phyloP scores from a whole-genome alignment of 2,329 filamentous ascomycete species.

The Colletotrichum sublineola region DNA sequence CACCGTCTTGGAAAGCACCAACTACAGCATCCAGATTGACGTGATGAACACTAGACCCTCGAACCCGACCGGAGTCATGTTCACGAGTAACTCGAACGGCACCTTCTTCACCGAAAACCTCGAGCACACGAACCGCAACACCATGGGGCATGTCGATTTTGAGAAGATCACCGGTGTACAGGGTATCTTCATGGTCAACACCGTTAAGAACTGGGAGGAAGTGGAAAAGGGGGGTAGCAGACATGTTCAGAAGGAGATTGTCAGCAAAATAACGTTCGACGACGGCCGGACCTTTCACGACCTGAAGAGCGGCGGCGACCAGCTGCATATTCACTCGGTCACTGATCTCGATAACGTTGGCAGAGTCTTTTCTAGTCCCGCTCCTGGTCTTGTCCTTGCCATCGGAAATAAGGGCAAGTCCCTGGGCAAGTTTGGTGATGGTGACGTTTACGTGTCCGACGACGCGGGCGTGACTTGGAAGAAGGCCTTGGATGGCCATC shows the following conservation, averaged over 20 bases:
- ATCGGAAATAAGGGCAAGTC: slow-evolving; percentile 88
- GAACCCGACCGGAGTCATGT: slow-evolving; percentile 85
- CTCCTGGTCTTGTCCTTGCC: slow-evolving; percentile 93
- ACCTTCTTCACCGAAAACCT: slow-evolving; percentile 95
- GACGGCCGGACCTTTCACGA: slow-evolving; percentile 88
- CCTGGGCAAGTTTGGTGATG: slow-evolving; percentile 78
- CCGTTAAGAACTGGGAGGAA: slow-evolving; percentile 87
- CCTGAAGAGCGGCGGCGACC: slow-evolving; percentile 75
- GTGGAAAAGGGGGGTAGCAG: slow-evolving; percentile 65
- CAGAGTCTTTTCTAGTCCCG: slow-evolving; percentile 91
- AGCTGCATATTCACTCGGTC: slow-evolving; percentile 91
- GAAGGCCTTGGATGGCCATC: slow-evolving; percentile 79
- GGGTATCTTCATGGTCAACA: slow-evolving; percentile 91
- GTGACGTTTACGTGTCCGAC: slow-evolving; percentile 89
- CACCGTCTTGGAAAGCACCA: slow-evolving; percentile 94
- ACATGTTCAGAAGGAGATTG: slow-evolving; percentile 70
- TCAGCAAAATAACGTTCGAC: slow-evolving; percentile 91
- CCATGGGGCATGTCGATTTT: slow-evolving; percentile 85
- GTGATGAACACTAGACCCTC: slow-evolving; percentile 79
- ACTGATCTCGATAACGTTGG: slow-evolving; percentile 87
- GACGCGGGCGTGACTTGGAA: slow-evolving; percentile 91
- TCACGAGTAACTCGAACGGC: slow-evolving; percentile 97
- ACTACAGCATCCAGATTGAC: slow-evolving; percentile 97
- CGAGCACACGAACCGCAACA: slow-evolving; percentile 90
- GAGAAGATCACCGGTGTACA: slow-evolving; percentile 94